These are phyloP conservation scores for Mortierella polycephala DNA, from an alignment of 371 early-diverging fungal genomes.

Conservation along the genomic window DNA sequence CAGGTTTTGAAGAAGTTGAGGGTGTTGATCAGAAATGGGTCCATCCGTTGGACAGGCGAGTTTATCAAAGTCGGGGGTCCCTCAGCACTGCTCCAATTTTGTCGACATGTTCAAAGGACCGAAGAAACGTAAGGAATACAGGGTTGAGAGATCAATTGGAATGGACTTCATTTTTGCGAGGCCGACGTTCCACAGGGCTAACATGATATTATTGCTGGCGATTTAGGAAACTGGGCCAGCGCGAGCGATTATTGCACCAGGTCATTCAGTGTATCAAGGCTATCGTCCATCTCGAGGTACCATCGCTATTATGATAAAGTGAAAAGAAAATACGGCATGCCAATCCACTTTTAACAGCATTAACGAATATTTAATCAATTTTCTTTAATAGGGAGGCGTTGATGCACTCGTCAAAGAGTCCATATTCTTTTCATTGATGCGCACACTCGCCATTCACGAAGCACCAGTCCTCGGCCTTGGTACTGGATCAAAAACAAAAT, in stretches of 20 bases:
- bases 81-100: conserved; percentile 27
- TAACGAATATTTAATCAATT: neutral
- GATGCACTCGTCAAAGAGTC: conserved; percentile 28
- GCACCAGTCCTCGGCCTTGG: conserved; percentile 14
- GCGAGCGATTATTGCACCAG: conserved; percentile 40
- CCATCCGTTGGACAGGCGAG: conserved; percentile 53
- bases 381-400: conserved; percentile 23
- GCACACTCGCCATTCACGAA: conserved; percentile 32
- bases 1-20: conserved; percentile 45
- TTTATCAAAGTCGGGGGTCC: conserved; percentile 48
- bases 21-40: conserved; percentile 46
- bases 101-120: conserved; percentile 25
- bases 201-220: no score
- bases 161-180: neutral
- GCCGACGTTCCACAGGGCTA: neutral
- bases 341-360: neutral
- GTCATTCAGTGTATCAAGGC: conserved; percentile 46
- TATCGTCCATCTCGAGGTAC: conserved; percentile 38
- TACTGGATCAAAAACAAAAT: conserved; percentile 10
- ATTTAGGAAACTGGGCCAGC: conserved; percentile 40
- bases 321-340: neutral
- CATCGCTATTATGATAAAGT: neutral
- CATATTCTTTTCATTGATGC: conserved; percentile 31
- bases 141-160: no score
- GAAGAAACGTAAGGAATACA: conserved; percentile 33